Conservation (phyloP, 1,284 basidiomycete genomes). For the Melampsora americana region DNA sequence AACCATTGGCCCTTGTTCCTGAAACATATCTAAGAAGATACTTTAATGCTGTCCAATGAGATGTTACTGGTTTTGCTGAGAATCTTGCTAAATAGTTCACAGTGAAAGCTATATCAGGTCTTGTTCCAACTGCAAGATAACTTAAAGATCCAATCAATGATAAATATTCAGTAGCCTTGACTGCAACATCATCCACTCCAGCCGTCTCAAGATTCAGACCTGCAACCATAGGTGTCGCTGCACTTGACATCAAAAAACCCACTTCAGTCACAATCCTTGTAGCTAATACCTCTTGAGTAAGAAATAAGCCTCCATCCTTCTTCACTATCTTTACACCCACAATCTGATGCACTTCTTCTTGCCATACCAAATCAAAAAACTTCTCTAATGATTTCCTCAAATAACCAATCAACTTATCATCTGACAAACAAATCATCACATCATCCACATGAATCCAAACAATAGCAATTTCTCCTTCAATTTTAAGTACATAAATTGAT, state of each 20-base stretch:
- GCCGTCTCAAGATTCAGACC: not conserved
- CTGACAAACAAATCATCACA: not conserved
- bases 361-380: slow-evolving; percentile 3
- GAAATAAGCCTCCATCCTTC: not conserved
- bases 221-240: not conserved
- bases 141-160: not conserved
- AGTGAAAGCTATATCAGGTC: not conserved
- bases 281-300: not conserved
- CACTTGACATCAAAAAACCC: not conserved
- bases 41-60: too few relatives aligned
- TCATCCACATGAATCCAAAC: slow-evolving; percentile 25
- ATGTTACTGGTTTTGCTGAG: too few relatives aligned
- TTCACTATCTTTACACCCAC: slow-evolving; percentile 1
- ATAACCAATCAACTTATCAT: too few relatives aligned
- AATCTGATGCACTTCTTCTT: not conserved
- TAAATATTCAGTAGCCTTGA: not conserved
- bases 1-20: too few relatives aligned
- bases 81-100: too few relatives aligned
- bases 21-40: too few relatives aligned
- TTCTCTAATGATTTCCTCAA: not conserved
- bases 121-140: not conserved
- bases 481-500: not conserved
- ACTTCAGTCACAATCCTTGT: not conserved
- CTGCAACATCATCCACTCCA: not conserved
- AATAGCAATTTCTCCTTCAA: not conserved